phyloP scores from a whole-genome alignment of 2,329 filamentous ascomycete species.

The Paecilomyces sp. region DNA sequence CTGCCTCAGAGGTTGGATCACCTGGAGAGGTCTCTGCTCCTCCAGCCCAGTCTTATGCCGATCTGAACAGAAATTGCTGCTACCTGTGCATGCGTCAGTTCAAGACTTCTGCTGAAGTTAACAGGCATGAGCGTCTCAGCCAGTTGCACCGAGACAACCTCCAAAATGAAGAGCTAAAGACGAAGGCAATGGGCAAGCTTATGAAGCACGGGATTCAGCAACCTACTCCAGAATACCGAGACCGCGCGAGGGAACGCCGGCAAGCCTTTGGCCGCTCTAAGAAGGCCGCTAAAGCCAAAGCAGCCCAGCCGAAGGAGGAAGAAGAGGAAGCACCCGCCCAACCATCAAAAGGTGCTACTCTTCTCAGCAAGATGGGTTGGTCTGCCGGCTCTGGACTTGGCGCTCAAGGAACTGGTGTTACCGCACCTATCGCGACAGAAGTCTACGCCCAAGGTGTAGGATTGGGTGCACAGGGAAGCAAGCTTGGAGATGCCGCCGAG shows the following conservation, averaged over 20 bases:
- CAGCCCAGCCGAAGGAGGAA: slow-evolving; percentile 20
- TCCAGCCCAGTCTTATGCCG: slow-evolving; percentile 53
- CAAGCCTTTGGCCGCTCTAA: slow-evolving; percentile 34
- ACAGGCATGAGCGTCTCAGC: slow-evolving; percentile 54
- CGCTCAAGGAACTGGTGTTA: slow-evolving; percentile 42
- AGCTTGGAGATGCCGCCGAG: slow-evolving; percentile 41
- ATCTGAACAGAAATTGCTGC: slow-evolving; percentile 52
- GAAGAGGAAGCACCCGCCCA: slow-evolving; percentile 20
- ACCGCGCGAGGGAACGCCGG: slow-evolving; percentile 40
- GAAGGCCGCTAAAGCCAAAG: slow-evolving; percentile 13
- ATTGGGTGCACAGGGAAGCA: slow-evolving; percentile 42
- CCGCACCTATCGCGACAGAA: slow-evolving; percentile 40
- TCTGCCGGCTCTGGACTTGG: slow-evolving; percentile 41
- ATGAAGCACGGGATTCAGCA: slow-evolving; percentile 33
- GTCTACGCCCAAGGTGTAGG: slow-evolving; percentile 45
- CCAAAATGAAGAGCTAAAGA: slow-evolving; percentile 42
- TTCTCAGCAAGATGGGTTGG: slow-evolving; percentile 47
- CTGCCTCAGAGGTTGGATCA: slow-evolving; percentile 17
- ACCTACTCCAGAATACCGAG: slow-evolving; percentile 35
- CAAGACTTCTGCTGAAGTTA: slow-evolving; percentile 47
- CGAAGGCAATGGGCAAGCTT: slow-evolving; percentile 34
- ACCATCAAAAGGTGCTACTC: slow-evolving; percentile 43
- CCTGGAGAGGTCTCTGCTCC: slow-evolving; percentile 21
- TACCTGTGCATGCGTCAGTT: slow-evolving; percentile 57
- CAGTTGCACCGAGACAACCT: slow-evolving; percentile 51